These are phyloP conservation scores for Lyophyllum atratum DNA, from an alignment of 768 basidiomycete genomes.

Conservation along the genomic window DNA sequence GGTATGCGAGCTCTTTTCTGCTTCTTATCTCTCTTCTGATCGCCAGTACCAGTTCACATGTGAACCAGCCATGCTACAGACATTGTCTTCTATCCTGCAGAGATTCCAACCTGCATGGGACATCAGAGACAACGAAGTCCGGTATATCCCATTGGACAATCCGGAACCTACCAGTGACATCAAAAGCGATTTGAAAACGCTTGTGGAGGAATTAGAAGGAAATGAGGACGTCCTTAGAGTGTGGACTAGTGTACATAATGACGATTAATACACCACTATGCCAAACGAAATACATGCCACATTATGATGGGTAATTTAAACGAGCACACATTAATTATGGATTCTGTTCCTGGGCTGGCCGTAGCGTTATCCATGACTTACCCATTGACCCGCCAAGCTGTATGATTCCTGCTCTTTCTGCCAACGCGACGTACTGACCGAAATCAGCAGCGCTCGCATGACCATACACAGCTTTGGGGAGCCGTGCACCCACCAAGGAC, in stretches of 20 bases:
- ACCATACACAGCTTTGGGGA: constrained; percentile 24
- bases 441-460: constrained; percentile 32
- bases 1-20: neutral
- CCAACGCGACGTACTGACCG: constrained; percentile 30
- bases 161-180: constrained; percentile 39
- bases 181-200: constrained; percentile 37
- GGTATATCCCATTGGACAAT: constrained; percentile 47
- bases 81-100: constrained; percentile 34
- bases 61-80: constrained; percentile 38
- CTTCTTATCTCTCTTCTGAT: neutral
- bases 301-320: neutral
- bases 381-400: constrained; percentile 28
- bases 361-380: constrained; percentile 26
- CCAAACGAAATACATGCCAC: neutral
- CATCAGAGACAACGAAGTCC: constrained; percentile 37
- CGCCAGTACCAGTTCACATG: constrained; percentile 43
- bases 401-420: constrained; percentile 29
- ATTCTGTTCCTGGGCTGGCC: neutral
- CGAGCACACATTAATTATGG: neutral
- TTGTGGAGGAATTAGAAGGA: constrained; percentile 56
- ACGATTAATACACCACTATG: constrained; percentile 1
- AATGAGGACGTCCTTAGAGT: constrained; percentile 61
- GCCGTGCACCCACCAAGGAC: constrained; percentile 3
- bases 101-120: constrained; percentile 18
- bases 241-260: constrained; percentile 52